Base-by-base conservation (phyloP, 306 rosid species). In the Albizia julibrissin region DNA sequence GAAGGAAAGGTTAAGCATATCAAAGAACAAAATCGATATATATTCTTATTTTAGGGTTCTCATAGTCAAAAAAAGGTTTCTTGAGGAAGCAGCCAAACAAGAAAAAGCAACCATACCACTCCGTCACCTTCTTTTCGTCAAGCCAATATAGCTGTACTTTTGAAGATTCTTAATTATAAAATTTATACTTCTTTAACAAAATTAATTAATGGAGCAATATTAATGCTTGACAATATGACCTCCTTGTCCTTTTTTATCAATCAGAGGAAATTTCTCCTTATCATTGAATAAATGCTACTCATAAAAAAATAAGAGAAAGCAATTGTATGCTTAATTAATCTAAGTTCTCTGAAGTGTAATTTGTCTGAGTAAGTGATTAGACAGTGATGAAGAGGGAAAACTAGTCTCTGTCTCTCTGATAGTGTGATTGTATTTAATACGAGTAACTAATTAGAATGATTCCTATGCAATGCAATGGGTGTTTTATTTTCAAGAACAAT, bases 11-110 rank as follows among this genome's bases (percentile, higher is more conserved):
- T 72, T 71, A 78, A 79, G 77, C 59, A 89, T 44, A 71, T 71
- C 37, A 80, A 82, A 78, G 91, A 86, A 89, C 79, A 83, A 77
- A 46, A 85, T 84, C 74, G 29, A 71, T 15, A 42, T 71, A 22
- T 70, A 21, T 74, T 66, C 64, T 47, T 80, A 69, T 58, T 50
- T 34, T 71, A 76, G 87, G 87, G 89, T 71, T 88, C 81, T 71
- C 80, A 58, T 89, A 94, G 98, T 94, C 95, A 92, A 94, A 90
- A n/a, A 56, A 90, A 88, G 92, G 90, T 92, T 92, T 92, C 89
- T 94, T 87, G 91, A 74, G 91, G 80, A 94, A 90, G 81, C 83
- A 74, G 89, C 90, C 91, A 90, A 89, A 81, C n/a, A 79, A 80
- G 91, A 90, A 90, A 93, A 94, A 83, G 94, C 88, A 80, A 87